Evolutionary conservation across 495 filamentous ascomycete genomes (phyloP).

Genomic region (Ramalina intermedia): DNA sequence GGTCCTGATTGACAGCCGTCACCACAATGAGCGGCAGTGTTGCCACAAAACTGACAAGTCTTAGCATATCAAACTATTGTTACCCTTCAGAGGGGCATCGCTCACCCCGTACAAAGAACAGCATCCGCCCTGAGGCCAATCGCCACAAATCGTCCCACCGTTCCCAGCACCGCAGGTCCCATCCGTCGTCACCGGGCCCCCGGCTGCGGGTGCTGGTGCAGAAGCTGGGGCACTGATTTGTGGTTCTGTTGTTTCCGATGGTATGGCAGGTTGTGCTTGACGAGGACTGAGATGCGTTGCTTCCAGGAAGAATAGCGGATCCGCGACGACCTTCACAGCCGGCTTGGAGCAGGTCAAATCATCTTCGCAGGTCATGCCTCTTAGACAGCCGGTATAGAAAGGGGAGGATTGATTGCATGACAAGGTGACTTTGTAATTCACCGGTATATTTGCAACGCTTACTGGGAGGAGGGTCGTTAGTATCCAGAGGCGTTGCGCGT

Average conservation of each 20-base stretch:
- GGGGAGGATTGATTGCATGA: constrained; percentile 16
- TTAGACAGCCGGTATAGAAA: constrained; percentile 21
- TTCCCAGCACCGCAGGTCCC: constrained; percentile 35
- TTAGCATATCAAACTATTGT: background rate
- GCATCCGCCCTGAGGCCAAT: constrained; percentile 34
- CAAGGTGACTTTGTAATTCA: constrained; percentile 22
- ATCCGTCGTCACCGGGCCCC: constrained; percentile 24
- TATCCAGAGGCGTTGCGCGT: too few relatives aligned
- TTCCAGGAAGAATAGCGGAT: background rate
- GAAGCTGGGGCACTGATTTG: constrained; percentile 19
- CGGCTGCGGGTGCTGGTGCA: constrained; percentile 20
- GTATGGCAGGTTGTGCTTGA: constrained; percentile 2
- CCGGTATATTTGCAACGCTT: constrained; percentile 24
- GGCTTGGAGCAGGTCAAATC: constrained; percentile 12
- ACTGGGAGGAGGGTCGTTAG: background rate
- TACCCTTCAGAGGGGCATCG: background rate
- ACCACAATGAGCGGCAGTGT: constrained; percentile 24
- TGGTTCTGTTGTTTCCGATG: constrained; percentile 22
- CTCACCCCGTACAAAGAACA: constrained; percentile 35
- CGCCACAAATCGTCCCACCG: constrained; percentile 30
- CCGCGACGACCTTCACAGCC: background rate
- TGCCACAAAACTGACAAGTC: constrained; percentile 16
- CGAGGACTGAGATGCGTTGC: background rate
- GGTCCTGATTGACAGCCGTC: constrained; percentile 26
- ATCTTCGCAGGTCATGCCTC: constrained; percentile 24